phyloP scores from a whole-genome alignment of 805 yeast species.

The Kodamaea fukazawae region DNA sequence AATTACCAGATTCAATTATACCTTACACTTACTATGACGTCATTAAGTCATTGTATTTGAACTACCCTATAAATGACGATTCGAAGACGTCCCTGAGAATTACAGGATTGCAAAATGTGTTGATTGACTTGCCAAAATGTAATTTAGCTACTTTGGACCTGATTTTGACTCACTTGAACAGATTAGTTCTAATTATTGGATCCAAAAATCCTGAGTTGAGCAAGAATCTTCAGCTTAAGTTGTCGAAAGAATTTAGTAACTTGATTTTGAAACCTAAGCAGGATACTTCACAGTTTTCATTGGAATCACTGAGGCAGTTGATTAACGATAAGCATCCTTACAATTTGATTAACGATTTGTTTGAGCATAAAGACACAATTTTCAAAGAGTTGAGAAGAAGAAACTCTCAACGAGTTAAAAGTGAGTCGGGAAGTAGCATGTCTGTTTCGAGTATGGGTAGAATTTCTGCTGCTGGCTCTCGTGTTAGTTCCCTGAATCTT shows the following conservation, averaged over 20 bases:
- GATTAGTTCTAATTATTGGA: conserved; percentile 52
- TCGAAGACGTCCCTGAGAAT: conserved; percentile 53
- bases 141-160: conserved; percentile 81
- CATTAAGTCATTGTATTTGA: conserved; percentile 60
- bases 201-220: conserved; percentile 36
- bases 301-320: conserved; percentile 23
- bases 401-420: conserved; percentile 22
- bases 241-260: conserved; percentile 65
- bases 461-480: conserved; percentile 5
- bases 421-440: conserved; percentile 1
- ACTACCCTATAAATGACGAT: conserved; percentile 33
- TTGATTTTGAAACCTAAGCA: conserved; percentile 54
- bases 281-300: conserved; percentile 15
- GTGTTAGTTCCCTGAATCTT: neutral
- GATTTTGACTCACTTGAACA: conserved; percentile 67
- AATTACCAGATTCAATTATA: conserved; percentile 74
- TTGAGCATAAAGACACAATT: conserved; percentile 57
- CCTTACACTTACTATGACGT: conserved; percentile 64
- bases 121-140: conserved; percentile 64
- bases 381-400: conserved; percentile 57
- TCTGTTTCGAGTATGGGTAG: conserved; percentile 1
- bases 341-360: conserved; percentile 59
- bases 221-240: conserved; percentile 39
- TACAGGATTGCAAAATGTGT: conserved; percentile 61
- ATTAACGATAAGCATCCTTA: conserved; percentile 58